Percentiles rank a stretch among this genome's conserved stretches.
Evolutionary conservation across 208 protist genomes (phyloP).

Genomic region (Herpetomonas tarakana): DNA sequence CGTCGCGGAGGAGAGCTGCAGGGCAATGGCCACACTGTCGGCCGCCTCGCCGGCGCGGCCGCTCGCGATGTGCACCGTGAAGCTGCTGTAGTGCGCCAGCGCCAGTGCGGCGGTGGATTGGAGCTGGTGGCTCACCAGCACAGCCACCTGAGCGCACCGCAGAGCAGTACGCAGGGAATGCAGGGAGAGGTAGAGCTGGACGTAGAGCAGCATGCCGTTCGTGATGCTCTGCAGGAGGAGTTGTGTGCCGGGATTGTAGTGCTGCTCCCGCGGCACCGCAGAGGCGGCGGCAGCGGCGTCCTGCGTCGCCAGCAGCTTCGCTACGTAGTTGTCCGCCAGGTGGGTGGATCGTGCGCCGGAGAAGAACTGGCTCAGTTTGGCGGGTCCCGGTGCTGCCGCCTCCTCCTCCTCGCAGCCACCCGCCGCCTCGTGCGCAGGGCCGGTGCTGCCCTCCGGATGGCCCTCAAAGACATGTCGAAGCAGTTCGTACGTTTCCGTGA

Average conservation of each 20-base stretch:
- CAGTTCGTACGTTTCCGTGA: background rate
- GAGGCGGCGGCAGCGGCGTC: constrained; percentile 12
- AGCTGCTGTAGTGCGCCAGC: constrained; percentile 71
- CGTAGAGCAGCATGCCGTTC: constrained; percentile 76
- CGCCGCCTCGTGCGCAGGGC: background rate
- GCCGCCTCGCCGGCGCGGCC: constrained; percentile 55
- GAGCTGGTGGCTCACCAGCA: constrained; percentile 77
- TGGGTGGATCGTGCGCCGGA: constrained; percentile 13
- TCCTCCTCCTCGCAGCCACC: background rate
- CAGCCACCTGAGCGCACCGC: constrained; percentile 59
- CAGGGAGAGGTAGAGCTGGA: constrained; percentile 65
- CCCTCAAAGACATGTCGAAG: constrained; percentile 38
- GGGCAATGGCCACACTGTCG: constrained; percentile 73
- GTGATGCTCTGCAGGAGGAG: constrained; percentile 70
- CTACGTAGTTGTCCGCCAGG: constrained; percentile 30
- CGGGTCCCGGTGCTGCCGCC: too few relatives aligned
- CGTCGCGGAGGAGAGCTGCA: constrained; percentile 40
- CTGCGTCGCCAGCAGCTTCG: constrained; percentile 30
- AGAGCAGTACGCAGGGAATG: constrained; percentile 47
- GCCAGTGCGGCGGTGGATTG: constrained; percentile 56
- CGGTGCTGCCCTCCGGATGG: constrained; percentile 3
- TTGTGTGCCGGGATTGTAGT: constrained; percentile 36
- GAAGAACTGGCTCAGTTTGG: too few relatives aligned
- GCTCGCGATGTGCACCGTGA: constrained; percentile 48
- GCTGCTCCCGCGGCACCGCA: constrained; percentile 15